phyloP scores from a whole-genome alignment of 352 stramenopile species.

The Globisporangium takayamanum region DNA sequence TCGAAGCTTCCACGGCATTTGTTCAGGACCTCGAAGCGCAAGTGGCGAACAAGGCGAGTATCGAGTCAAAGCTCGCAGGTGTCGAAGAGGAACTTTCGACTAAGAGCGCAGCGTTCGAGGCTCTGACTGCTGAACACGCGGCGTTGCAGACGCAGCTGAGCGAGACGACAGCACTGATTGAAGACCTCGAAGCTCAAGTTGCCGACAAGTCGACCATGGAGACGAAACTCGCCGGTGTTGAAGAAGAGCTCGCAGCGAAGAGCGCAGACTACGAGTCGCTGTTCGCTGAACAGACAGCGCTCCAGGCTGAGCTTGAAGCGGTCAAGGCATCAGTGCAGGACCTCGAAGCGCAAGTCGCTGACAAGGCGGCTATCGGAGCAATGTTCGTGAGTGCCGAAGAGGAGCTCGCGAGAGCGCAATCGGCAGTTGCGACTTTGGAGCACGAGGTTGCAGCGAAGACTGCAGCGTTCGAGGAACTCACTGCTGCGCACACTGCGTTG shows the following conservation, averaged over 20 bases:
- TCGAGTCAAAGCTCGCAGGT: background rate
- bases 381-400: background rate
- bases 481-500: background rate
- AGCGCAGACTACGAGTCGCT: background rate
- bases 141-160: background rate
- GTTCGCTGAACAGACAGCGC: background rate
- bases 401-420: background rate
- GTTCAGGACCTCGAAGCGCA: conserved; percentile 4
- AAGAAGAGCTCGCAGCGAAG: too few species aligned
- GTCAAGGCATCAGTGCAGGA: background rate
- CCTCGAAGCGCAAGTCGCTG: conserved; percentile 5
- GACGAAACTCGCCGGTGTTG: background rate
- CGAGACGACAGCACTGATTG: background rate
- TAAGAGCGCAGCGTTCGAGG: background rate
- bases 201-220: background rate
- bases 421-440: too few species aligned
- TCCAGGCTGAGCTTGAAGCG: conserved; percentile 1
- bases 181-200: background rate
- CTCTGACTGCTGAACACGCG: background rate
- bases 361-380: background rate
- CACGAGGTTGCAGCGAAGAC: background rate
- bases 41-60: background rate
- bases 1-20: background rate
- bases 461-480: background rate
- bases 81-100: background rate